A percentile compares a stretch with the other conserved stretches of the same genome.
phyloP scores from a whole-genome alignment of 2,329 filamentous ascomycete species.

The Diaporthe velutina region DNA sequence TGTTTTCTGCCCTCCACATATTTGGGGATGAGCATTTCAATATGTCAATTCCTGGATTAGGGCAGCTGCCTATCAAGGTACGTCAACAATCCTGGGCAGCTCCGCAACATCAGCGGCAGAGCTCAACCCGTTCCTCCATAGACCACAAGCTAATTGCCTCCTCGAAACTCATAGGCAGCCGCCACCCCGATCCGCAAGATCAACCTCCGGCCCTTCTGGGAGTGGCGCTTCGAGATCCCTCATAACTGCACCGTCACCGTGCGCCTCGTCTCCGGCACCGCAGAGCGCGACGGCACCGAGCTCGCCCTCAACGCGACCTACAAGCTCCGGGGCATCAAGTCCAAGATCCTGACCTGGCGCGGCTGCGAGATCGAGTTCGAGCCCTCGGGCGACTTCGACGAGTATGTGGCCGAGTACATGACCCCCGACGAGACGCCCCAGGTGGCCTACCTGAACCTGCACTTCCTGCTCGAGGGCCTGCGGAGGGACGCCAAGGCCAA shows the following conservation, averaged over 20 bases:
- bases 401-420: conserved; percentile 72
- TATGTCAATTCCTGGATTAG: conserved; percentile 83
- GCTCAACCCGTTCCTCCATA: not conserved
- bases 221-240: conserved; percentile 85
- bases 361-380: conserved; percentile 88
- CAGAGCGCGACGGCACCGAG: conserved; percentile 95
- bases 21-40: conserved; percentile 39
- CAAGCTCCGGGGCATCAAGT: conserved; percentile 84
- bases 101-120: not conserved
- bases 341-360: conserved; percentile 92
- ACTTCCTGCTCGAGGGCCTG: conserved; percentile 84
- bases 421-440: conserved; percentile 84
- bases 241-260: conserved; percentile 57
- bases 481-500: conserved; percentile 68
- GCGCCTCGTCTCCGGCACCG: conserved; percentile 82
- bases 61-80: conserved; percentile 74
- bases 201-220: conserved; percentile 72
- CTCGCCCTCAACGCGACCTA: conserved; percentile 86
- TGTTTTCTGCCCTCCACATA: conserved; percentile 16
- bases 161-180: conserved; percentile 47
- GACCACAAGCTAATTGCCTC: not conserved
- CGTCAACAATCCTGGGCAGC: conserved; percentile 40
- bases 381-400: conserved; percentile 67
- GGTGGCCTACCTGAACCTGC: conserved; percentile 84
- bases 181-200: conserved; percentile 60